Base-by-base conservation (phyloP, 78 protist species). In the Speleostelium caveatum region DNA sequence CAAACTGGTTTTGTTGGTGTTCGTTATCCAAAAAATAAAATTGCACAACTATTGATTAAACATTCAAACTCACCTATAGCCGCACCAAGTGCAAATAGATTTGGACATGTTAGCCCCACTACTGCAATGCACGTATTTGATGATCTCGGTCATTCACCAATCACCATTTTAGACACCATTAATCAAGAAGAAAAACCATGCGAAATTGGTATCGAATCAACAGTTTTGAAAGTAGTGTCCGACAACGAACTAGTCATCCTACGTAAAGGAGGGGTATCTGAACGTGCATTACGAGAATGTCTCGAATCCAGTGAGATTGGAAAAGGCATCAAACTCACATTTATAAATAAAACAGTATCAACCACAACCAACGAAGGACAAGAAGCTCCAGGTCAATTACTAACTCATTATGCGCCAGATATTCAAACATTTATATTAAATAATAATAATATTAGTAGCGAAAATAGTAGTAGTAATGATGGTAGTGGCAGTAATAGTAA, bases 1-100 rank as follows among this genome's bases (percentile, higher is more conserved):
- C 90, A 95, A 22, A 73, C 86, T 56, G 97, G 94, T n/a, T 86
- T 21, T 16, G 98, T 97, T 19, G 99, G 96, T 30, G 95, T 97
- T 10, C 79, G 99, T 33, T 38, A 36, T 28, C 99, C 99, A n/a
- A 22, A 53, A 10, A 96, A 97, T 77, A 53, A 22, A 0, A 53
- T 75, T 8, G 86, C 87, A 16, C 66, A 59, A 42, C 2, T 8
- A 10, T 75, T 86, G 28, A 83, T 83, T 42, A 39, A 28, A 83
- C 42, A 56, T 8, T 36, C 79, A 0, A 73, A 72, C 16, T 16
- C 35, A 28, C 93, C 93, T 21, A 76, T 86, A 61, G 93, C 93
- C 2, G 93, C 93, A 55, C 93, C 93, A 28, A 33, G 61, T 19
- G 93, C 93, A 22, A 86, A 86, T 86, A 41, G 86, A 60, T 86